Percentiles rank a stretch among this genome's conserved stretches.
Conservation (phyloP, 1,284 basidiomycete genomes). For the Caloboletus inedulis region DNA sequence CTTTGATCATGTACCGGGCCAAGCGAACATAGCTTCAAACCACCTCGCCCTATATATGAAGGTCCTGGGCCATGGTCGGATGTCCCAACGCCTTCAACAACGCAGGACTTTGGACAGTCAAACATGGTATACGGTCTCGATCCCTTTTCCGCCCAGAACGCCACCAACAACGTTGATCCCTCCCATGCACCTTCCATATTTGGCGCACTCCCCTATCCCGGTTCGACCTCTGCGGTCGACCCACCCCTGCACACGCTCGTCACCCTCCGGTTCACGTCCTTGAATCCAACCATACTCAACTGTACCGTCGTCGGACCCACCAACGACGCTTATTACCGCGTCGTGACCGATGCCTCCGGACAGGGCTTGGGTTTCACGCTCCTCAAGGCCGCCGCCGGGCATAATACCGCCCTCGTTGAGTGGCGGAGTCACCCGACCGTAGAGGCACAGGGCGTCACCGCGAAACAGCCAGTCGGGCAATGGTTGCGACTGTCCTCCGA, state of each 20-base stretch:
- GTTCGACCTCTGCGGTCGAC: constrained; percentile 15
- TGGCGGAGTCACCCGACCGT: constrained; percentile 55
- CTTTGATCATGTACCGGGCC: neutral
- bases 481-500: constrained; percentile 57
- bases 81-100: neutral
- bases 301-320: constrained; percentile 51
- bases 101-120: neutral
- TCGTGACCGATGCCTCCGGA: constrained; percentile 45
- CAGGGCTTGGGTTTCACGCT: constrained; percentile 53
- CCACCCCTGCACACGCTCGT: constrained; percentile 37
- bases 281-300: constrained; percentile 51
- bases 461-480: constrained; percentile 45
- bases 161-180: constrained; percentile 6
- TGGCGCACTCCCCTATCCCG: constrained; percentile 58
- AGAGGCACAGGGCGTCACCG: constrained; percentile 50
- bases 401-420: constrained; percentile 53
- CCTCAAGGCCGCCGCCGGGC: constrained; percentile 48
- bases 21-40: constrained; percentile 15
- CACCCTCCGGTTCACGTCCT: constrained; percentile 50
- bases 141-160: constrained; percentile 29
- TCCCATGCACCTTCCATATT: constrained; percentile 47
- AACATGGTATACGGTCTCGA: constrained; percentile 25
- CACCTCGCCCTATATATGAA: constrained; percentile 13
- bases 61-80: neutral
- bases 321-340: constrained; percentile 38